These are phyloP conservation scores for Brasenia schreberi DNA, from an alignment of 164 flowering plant genomes.

Conservation along the genomic window DNA sequence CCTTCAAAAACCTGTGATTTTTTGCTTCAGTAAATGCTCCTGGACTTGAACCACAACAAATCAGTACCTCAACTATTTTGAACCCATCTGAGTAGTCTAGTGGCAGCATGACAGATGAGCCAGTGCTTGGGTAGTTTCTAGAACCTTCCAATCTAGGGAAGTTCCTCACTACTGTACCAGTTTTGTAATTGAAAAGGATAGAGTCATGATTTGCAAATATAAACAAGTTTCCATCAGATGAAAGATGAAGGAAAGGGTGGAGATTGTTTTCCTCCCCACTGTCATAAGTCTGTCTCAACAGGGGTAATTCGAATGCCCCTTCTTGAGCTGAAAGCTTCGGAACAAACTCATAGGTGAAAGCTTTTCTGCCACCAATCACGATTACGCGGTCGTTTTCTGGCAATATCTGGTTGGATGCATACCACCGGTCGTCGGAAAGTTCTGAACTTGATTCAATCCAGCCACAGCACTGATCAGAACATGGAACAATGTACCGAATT, in stretches of 20 bases:
- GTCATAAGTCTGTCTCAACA: conserved; percentile 31
- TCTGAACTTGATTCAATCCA: conserved; percentile 22
- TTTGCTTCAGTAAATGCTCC: conserved; percentile 37
- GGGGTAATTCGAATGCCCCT: conserved; percentile 31
- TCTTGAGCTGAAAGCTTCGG: conserved; percentile 22
- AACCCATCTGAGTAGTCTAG: conserved; percentile 30
- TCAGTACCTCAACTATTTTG: conserved; percentile 47
- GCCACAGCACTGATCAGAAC: conserved; percentile 26
- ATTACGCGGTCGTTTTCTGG: conserved; percentile 39
- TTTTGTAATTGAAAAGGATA: conserved; percentile 39
- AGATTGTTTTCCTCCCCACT: conserved; percentile 27
- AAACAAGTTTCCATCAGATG: conserved; percentile 58
- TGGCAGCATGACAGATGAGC: conserved; percentile 64
- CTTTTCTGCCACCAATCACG: conserved; percentile 46
- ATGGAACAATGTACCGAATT: conserved; percentile 35
- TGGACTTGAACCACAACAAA: conserved; percentile 53
- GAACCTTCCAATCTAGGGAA: conserved; percentile 47
- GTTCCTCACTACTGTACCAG: conserved; percentile 26
- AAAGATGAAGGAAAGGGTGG: conserved; percentile 63
- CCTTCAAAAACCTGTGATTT: conserved; percentile 19
- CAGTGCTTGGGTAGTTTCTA: conserved; percentile 59
- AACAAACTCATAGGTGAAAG: conserved; percentile 43
- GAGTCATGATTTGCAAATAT: conserved; percentile 60
- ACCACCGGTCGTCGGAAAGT: conserved; percentile 36
- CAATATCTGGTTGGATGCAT: conserved; percentile 37